Evolutionary conservation across 805 yeast species (phyloP).

Genomic region (Metschnikowia shivogae): DNA sequence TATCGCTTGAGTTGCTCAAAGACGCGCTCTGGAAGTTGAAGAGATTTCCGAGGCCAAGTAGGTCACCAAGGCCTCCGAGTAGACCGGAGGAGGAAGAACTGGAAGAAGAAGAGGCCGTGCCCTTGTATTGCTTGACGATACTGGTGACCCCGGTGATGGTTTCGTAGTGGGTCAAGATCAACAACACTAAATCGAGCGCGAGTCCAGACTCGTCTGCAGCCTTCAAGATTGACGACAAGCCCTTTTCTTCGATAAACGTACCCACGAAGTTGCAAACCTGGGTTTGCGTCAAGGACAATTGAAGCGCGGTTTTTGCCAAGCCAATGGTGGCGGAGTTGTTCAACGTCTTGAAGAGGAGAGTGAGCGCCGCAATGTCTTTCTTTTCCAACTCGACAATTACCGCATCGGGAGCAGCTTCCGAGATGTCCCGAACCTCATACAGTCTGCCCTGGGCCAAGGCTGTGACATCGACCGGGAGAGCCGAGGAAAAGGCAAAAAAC

Average conservation of each 20-base stretch:
- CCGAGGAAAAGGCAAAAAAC: conserved; percentile 7
- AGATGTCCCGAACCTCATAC: conserved; percentile 5
- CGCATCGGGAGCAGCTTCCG: neutral
- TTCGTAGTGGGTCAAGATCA: conserved; percentile 19
- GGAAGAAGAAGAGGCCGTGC: neutral
- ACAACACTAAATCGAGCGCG: conserved; percentile 23
- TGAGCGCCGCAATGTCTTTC: conserved; percentile 20
- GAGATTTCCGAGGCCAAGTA: conserved; percentile 5
- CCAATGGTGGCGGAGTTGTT: conserved; percentile 21
- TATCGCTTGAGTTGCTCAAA: neutral
- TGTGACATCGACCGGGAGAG: conserved; percentile 9
- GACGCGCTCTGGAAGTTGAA: neutral
- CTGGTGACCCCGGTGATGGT: conserved; percentile 16
- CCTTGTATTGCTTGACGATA: conserved; percentile 14
- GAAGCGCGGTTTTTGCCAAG: conserved; percentile 20
- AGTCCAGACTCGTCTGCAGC: conserved; percentile 26
- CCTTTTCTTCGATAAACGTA: conserved; percentile 20
- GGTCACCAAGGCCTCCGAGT: conserved; percentile 8
- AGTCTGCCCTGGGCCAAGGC: neutral
- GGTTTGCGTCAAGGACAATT: conserved; percentile 24
- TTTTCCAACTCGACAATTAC: conserved; percentile 8
- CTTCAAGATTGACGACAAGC: conserved; percentile 20
- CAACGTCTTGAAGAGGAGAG: conserved; percentile 20
- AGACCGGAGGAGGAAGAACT: conserved; percentile 6
- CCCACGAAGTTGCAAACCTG: conserved; percentile 23